Base-by-base conservation (phyloP, 2,329 filamentous ascomycete genomes). In the Davidsoniella australis region DNA sequence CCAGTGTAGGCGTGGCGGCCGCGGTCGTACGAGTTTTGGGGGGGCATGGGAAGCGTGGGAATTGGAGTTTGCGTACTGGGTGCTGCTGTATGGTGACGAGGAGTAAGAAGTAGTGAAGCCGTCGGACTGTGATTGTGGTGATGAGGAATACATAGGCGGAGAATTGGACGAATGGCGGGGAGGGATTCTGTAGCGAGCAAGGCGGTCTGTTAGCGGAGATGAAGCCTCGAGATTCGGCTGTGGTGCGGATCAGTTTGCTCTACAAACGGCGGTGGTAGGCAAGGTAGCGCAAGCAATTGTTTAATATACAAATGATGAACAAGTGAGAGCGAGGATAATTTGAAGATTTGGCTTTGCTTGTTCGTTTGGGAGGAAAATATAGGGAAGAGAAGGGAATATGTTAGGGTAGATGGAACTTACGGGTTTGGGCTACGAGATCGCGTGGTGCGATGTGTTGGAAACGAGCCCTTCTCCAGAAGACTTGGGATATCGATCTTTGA, bases 121-220 rank as follows among this genome's bases (percentile, higher is more conserved):
- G 20, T 49, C 50, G 10, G 42, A 45, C 23, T 49, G 50, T 3
- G 50, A 41, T 9, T 43, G 43, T 16, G 50, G 50, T 29, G 50
- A 46, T 10, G 47, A 44, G 26, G 47, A 49, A 52, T 52, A 41
- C 50, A 52, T 51, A n/a, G 45, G 45, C 36, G 45, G 41, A 18
- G 49, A 51, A 45, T 48, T 45, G 26, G 24, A 44, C 12, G 50
- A 36, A 24, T 49, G 42, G 24, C 43, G 46, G 38, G 24, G 38
- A 36, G 26, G 38, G 14, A 45, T 45, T 36, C 48, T 50, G 14
- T 38, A 24, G 20, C 17, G 45, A 41, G 26, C 17, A 16, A 44
- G 37, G 37, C 26, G 39, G 29, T 9, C 29, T 33, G 29, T 33
- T 33, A 33, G 29, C 29, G 29, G 29, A 12, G 12, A 9, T 33